phyloP scores from a whole-genome alignment of 257 asterid species.

The Knoxia roxburghii region DNA sequence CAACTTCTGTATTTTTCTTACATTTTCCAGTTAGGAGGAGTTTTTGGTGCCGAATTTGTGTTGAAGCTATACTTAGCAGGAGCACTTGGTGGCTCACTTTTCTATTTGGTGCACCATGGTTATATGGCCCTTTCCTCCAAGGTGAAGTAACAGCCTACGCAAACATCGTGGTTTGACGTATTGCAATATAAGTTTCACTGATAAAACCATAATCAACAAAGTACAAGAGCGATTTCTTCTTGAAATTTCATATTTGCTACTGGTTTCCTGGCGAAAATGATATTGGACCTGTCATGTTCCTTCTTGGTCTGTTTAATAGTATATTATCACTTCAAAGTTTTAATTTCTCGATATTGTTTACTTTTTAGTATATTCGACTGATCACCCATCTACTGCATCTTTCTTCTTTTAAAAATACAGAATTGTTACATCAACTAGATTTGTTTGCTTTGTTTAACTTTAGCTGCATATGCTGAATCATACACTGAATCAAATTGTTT shows the following conservation, averaged over 20 bases:
- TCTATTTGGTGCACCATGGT: conserved; percentile 67
- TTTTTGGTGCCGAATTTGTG: conserved; percentile 72
- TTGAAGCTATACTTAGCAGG: conserved; percentile 77
- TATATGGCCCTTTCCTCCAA: conserved; percentile 47
- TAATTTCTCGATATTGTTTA: background rate
- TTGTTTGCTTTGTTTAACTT: background rate
- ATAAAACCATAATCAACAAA: background rate
- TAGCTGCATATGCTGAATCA: background rate
- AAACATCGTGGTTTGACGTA: background rate
- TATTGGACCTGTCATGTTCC: background rate
- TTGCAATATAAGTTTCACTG: background rate
- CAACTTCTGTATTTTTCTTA: background rate
- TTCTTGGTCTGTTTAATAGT: background rate
- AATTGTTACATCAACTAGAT: background rate
- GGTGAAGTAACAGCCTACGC: conserved; percentile 32
- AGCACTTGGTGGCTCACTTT: conserved; percentile 79
- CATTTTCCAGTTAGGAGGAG: conserved; percentile 56
- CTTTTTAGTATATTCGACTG: background rate
- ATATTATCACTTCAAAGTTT: background rate
- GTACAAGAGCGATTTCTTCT: background rate
- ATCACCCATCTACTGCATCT: background rate
- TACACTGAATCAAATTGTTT: background rate
- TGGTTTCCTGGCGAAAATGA: background rate
- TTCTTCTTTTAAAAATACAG: background rate
- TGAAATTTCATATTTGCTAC: background rate